Conservation (phyloP, 139 green algal genomes). For the Chlamydomonas eustigma region DNA sequence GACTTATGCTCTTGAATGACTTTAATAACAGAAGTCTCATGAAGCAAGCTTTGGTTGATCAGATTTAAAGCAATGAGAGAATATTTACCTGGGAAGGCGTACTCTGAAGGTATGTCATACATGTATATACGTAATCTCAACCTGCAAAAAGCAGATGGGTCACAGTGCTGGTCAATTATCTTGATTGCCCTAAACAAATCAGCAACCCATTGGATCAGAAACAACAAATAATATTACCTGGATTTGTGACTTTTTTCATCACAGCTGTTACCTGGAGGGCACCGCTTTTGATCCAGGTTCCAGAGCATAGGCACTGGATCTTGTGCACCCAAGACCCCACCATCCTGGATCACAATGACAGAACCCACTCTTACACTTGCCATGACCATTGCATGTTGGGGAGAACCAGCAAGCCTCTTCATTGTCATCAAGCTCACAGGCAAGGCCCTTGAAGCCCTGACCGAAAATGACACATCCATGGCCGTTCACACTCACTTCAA, state of each 20-base stretch:
- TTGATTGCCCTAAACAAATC: too few species aligned
- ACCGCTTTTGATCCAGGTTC: not conserved
- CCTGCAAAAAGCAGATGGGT: too few species aligned
- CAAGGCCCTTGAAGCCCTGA: conserved; percentile 17
- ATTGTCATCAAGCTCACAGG: conserved; percentile 8
- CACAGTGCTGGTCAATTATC: too few species aligned
- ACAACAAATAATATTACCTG: not conserved
- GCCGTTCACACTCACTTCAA: too few species aligned
- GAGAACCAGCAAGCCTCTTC: conserved; percentile 12
- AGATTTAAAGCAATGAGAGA: too few species aligned
- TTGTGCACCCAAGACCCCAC: conserved; percentile 21
- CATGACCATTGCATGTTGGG: not conserved
- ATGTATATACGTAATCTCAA: conserved; percentile 23
- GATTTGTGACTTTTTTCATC: not conserved
- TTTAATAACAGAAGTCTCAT: too few species aligned
- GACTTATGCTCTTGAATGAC: too few species aligned
- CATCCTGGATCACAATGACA: conserved; percentile 22
- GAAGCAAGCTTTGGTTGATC: too few species aligned
- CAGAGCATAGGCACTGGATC: conserved; percentile 16
- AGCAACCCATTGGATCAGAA: too few species aligned
- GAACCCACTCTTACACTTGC: conserved; percentile 26
- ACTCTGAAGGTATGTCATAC: conserved; percentile 31
- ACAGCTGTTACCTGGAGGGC: not conserved
- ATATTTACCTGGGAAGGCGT: conserved; percentile 17
- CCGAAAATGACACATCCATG: too few species aligned